A percentile compares a stretch with the other conserved stretches of the same genome.
Evolutionary conservation across 495 filamentous ascomycete species (phyloP).

Genomic region (Aspergillus baeticus): DNA sequence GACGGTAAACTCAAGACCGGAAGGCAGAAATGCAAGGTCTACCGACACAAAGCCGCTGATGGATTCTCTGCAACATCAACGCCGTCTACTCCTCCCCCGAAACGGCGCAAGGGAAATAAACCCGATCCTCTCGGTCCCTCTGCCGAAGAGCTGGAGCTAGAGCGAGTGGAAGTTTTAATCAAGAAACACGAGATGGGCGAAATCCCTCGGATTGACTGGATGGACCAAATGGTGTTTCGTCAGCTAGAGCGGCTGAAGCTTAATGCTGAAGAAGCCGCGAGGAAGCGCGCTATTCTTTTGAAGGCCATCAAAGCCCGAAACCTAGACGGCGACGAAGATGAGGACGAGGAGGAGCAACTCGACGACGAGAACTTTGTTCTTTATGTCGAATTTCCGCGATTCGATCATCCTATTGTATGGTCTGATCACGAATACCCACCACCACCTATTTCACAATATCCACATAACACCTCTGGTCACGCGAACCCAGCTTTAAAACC

Average conservation of each 20-base stretch:
- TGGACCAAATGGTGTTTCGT: conserved; percentile 90
- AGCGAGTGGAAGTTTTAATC: conserved; percentile 79
- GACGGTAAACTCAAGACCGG: conserved; percentile 90
- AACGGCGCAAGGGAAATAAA: conserved; percentile 48
- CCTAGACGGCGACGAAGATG: conserved; percentile 30
- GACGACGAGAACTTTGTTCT: conserved; percentile 67
- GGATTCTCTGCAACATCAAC: conserved; percentile 79
- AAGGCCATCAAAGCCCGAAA: conserved; percentile 28
- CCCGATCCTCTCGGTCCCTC: conserved; percentile 43
- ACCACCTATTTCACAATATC: conserved; percentile 71
- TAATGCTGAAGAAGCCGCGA: conserved; percentile 49
- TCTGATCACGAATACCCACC: conserved; percentile 89
- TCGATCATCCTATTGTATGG: conserved; percentile 95
- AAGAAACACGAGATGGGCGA: conserved; percentile 99
- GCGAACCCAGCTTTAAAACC: conserved; percentile 71
- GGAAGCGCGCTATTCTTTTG: conserved; percentile 33
- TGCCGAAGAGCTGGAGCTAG: conserved; percentile 69
- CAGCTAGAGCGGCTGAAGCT: conserved; percentile 74
- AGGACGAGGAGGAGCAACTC: conserved; percentile 37
- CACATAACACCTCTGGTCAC: conserved; percentile 59
- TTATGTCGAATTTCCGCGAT: conserved; percentile 88
- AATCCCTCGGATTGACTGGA: conserved; percentile 87
- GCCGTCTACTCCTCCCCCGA: conserved; percentile 57
- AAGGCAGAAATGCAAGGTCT: conserved; percentile 84
- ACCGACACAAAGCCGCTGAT: conserved; percentile 81